Conservation (phyloP, 371 early-diverging fungal species). For the Mucor circinelloides region DNA sequence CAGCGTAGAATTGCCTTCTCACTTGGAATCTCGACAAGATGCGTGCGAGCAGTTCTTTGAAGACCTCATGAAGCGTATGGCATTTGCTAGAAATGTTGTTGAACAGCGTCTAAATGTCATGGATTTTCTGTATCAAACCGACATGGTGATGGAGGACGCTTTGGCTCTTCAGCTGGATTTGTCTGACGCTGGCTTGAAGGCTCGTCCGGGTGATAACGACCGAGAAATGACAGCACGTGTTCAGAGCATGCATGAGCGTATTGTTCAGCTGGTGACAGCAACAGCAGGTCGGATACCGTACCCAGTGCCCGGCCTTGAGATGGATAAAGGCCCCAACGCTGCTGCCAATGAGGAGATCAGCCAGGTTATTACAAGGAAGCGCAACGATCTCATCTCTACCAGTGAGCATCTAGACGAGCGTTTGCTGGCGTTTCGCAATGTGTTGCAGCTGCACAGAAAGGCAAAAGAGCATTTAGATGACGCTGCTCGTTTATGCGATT, state of each 20-base stretch:
- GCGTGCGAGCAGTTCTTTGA: constrained; percentile 42
- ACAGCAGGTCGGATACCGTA: constrained; percentile 39
- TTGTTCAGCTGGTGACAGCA: constrained; percentile 40
- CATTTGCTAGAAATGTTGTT: constrained; percentile 46
- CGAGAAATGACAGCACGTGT: constrained; percentile 42
- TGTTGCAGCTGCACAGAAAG: constrained; percentile 33
- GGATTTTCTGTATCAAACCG: constrained; percentile 44
- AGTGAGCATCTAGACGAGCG: constrained; percentile 39
- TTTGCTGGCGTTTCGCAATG: constrained; percentile 31
- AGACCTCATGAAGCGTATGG: constrained; percentile 34
- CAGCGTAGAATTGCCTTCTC: constrained; percentile 36
- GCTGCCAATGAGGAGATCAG: constrained; percentile 35
- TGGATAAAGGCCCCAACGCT: constrained; percentile 33
- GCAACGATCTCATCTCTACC: constrained; percentile 29
- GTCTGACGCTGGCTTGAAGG: constrained; percentile 25
- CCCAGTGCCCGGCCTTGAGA: constrained; percentile 25
- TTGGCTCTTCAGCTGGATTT: constrained; percentile 11
- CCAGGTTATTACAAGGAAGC: constrained; percentile 26
- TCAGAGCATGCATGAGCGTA: constrained; percentile 39
- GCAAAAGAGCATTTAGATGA: constrained; percentile 40
- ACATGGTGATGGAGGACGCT: constrained; percentile 22
- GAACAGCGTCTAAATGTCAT: constrained; percentile 49
- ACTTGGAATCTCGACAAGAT: constrained; percentile 42
- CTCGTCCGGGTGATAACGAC: constrained; percentile 34
- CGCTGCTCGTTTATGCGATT: constrained; percentile 37